Base-by-base conservation (phyloP, 495 filamentous ascomycete genomes). In the Hamigera avellanea region DNA sequence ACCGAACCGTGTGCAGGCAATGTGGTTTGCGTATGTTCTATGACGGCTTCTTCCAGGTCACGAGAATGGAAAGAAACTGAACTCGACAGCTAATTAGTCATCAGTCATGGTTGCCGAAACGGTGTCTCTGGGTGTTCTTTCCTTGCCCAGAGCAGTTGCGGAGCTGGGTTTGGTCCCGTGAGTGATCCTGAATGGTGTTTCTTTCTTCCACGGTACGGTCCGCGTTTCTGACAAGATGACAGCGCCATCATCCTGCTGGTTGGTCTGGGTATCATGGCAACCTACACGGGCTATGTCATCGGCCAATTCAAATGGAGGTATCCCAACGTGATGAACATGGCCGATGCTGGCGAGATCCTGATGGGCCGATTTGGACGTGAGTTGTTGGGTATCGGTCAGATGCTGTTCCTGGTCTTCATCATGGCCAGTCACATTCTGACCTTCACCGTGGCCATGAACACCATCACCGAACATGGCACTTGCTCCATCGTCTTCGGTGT, bases 371-470 rank as follows among this genome's bases (percentile, higher is more conserved):
- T 71, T 16, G 81, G 81, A 0, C 74, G 77, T 32, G 77, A 81
- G 43, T 44, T 88, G 13, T 54, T 82, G 42, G 76, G 77, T 6
- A 53, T 56, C 34, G 75, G 70, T 40, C 78, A 81, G 50, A 63
- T 73, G 15, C 44, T 84, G 31, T 79, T 87, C 54, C 65, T 87
- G 21, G 52, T 81, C 19, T 86, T 91, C 62, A 73, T 83, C 48
- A 81, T 84, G 66, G 79, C 73, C 16, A 82, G 80, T 19, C 85
- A 91, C 51, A 65, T 86, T 32, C 62, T 88, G 34, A 83, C 80
- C 0, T 86, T 86, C 52, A 74, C 69, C 17, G 82, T 89, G 44
- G 80, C 79, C 46, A 73, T 87, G 60, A 79, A 80, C 37, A 73
- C 66, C 15, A 59, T 88, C 34, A 78, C 80, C 0, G 49, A 73